Base-by-base conservation (phyloP, 257 asterid genomes). In the Ehretia macrophylla region DNA sequence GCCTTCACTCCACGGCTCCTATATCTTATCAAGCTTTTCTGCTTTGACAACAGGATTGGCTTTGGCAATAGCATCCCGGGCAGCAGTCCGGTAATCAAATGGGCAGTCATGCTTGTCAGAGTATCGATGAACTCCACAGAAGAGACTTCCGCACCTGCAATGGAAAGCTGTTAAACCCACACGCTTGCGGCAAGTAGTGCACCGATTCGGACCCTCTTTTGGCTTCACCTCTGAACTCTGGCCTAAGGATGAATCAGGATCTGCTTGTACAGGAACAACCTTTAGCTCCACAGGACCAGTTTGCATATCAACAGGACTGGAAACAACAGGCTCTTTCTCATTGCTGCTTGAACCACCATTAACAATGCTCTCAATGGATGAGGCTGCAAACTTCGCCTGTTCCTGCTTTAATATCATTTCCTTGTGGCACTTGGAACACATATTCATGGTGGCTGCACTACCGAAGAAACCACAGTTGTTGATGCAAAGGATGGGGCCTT, bases 351-450 rank as follows among this genome's bases (percentile, higher is more conserved):
- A 45, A 55, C 68, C 32, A 4, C 77, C 70, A 62, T 56, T 72
- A 32, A 72, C 73, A 58, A 72, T 44, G 39, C 61, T 72, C 60
- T 66, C 68, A 21, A 63, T 55, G 39, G 79, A 64, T n/a, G 68
- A 47, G 13, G 65, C 72, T 16, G 75, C 75, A 55, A 68, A 67
- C 49, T 68, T 64, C 22, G 73, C 62, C 5, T 67, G 77, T 19
- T 68, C 72, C 48, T 68, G 69, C 59, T 68, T 69, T 67, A 72
- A 38, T 17, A 59, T 64, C 59, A 57, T 44, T 16, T 68, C 79
- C 59, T 68, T 68, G 75, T 68, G 72, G 66, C 75, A 74, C 55
- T 74, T 74, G 17, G 75, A 68, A 32, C 79, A 74, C 79, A 74
- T 68, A 35, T 68, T 74, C 79, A 74, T 64, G 32, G 75, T 74